phyloP scores from a whole-genome alignment of 495 filamentous ascomycete species.

The Trichoderma parareesei region DNA sequence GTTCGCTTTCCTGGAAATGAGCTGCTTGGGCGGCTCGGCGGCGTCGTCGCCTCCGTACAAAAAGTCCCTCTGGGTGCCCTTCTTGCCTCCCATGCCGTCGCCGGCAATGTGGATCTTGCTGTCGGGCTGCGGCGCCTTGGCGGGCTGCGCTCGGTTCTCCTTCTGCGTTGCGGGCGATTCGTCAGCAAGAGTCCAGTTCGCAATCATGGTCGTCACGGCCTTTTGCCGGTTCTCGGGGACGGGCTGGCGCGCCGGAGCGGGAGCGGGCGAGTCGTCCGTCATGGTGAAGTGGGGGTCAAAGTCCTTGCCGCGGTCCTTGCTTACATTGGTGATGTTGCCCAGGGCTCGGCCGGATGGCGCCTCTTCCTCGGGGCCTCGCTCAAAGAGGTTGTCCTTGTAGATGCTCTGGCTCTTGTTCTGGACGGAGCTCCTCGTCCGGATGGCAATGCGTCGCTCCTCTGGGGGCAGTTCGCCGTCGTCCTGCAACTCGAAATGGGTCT shows the following conservation, averaged over 20 bases:
- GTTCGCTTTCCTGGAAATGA: slow-evolving; percentile 28
- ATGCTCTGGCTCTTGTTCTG: slow-evolving; percentile 52
- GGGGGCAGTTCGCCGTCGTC: slow-evolving; percentile 35
- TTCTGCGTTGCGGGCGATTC: slow-evolving; percentile 46
- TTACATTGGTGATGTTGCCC: slow-evolving; percentile 53
- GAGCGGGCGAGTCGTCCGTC: slow-evolving; percentile 51
- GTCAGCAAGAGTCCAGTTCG: slow-evolving; percentile 57
- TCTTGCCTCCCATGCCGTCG: slow-evolving; percentile 69
- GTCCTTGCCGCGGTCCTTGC: slow-evolving; percentile 57
- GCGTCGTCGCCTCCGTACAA: slow-evolving; percentile 50
- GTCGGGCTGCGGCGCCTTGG: slow-evolving; percentile 11
- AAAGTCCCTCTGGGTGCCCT: slow-evolving; percentile 52
- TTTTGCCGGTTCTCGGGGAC: slow-evolving; percentile 47
- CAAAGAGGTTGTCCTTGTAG: slow-evolving; percentile 67
- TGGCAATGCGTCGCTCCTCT: slow-evolving; percentile 21
- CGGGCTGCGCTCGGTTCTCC: slow-evolving; percentile 31
- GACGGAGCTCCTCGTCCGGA: slow-evolving; percentile 37
- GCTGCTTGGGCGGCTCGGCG: slow-evolving; percentile 19
- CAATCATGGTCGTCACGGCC: slow-evolving; percentile 59
- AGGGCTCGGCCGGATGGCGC: slow-evolving; percentile 36
- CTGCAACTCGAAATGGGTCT: slow-evolving; percentile 68
- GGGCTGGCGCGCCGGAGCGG: slow-evolving; percentile 18
- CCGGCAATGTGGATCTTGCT: slow-evolving; percentile 47
- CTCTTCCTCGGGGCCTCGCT: slow-evolving; percentile 10
- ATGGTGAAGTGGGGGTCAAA: slow-evolving; percentile 67